Percentiles rank a stretch among this genome's conserved stretches.
phyloP scores from a whole-genome alignment of 2,329 filamentous ascomycete genomes.

The Paracoccidioides brasiliensis region DNA sequence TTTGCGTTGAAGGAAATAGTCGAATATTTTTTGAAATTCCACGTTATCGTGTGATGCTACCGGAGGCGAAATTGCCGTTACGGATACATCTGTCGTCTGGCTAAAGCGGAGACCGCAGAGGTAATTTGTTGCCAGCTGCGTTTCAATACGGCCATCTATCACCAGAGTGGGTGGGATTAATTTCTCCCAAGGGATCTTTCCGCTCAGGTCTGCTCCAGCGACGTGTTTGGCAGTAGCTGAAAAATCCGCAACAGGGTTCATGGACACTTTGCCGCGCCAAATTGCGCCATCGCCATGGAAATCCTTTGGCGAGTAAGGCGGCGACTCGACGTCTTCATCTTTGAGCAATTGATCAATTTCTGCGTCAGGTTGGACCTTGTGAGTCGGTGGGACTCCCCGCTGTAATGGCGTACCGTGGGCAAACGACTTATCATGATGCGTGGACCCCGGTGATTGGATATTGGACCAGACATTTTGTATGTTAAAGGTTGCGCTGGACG shows the following conservation, averaged over 20 bases:
- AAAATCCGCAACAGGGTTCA: conserved; percentile 67
- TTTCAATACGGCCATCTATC: conserved; percentile 59
- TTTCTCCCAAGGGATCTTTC: conserved; percentile 56
- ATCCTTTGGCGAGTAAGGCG: conserved; percentile 72
- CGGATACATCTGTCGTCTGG: conserved; percentile 67
- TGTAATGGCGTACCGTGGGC: conserved; percentile 31
- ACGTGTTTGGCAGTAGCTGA: conserved; percentile 66
- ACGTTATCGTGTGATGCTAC: conserved; percentile 44
- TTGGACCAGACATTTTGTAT: conserved; percentile 76
- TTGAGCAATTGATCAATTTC: conserved; percentile 84
- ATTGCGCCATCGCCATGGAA: conserved; percentile 56
- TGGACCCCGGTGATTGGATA: conserved; percentile 57
- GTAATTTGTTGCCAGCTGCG: conserved; percentile 76
- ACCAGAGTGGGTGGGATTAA: conserved; percentile 55
- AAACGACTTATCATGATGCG: conserved; percentile 29
- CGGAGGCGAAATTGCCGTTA: conserved; percentile 56
- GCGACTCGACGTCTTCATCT: conserved; percentile 67
- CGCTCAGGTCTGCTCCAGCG: conserved; percentile 65
- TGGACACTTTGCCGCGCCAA: conserved; percentile 64
- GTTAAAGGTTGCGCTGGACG: conserved; percentile 57
- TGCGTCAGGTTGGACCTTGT: conserved; percentile 51
- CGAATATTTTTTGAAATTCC: conserved; percentile 63
- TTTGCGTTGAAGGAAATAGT: conserved; percentile 72
- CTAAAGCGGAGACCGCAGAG: conserved; percentile 77
- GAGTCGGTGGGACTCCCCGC: conserved; percentile 31